Evolutionary conservation across 169 alveolate genomes (phyloP), one percentile per base, ranked within the genome.

Genomic region (Eimeria acervulina): DNA sequence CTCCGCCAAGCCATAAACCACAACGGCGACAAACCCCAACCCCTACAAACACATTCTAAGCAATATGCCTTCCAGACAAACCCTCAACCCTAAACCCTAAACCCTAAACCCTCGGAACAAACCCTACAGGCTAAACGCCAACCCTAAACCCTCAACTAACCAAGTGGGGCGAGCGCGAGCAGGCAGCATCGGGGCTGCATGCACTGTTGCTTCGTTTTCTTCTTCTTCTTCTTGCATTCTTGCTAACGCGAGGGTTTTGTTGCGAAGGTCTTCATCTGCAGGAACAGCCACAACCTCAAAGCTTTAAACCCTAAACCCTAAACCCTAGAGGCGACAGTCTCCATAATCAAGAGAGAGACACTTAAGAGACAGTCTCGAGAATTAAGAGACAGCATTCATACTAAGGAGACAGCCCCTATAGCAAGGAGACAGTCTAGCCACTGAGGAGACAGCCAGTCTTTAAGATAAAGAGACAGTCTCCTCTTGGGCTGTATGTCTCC

Each of bases 121-220:
- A 55, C 66, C 66, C 66, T 55, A 55, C 5, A 55, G 26, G 26
- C 66, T 55, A 55, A 55, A 55, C 66, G n/a, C n/a, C n/a, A n/a
- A n/a, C n/a, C 66, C 66, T 55, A 55, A 55, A 55, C 66, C 66
- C 66, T 55, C 5, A 19, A 40, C 84, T 8, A 17, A 72, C 84
- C 84, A 72, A 15, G 84, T n/a, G 7, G 84, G 84, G 7, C 84
- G 33, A 17, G 84, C 84, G 0, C 84, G 84, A 28, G 84, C 84
- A 72, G 84, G 84, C 42, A 72, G 42, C 7, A 31, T 19, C 21
- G 84, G 84, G 26, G 15, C 47, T n/a, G 42, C 84, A 36, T 72
- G 84, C 3, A 72, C 52, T 19, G 31, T 63, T 10, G 42, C 26
- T 1, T 31, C 84, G 26, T 31, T 31, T 44, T 72, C 84, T 31